Evolutionary conservation across 768 basidiomycete genomes (phyloP), one percentile per base, ranked within the genome.

Genomic region (Clavulina sp.): DNA sequence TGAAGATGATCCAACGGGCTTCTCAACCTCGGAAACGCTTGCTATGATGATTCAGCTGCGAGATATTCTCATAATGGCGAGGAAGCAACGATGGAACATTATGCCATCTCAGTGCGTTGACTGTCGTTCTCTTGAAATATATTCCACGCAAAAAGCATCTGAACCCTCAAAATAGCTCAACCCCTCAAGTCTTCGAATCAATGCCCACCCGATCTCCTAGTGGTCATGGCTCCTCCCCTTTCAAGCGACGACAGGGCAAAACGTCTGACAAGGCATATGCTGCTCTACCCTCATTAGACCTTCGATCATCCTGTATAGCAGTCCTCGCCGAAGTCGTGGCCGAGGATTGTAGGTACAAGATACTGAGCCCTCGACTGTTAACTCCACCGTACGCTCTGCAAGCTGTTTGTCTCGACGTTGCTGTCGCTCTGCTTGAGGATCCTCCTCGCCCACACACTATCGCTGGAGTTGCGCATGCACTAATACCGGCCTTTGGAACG

Each of bases 341-440:
- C 4, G 78, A 81, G 52, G 86, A 88, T 59, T 82, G 82, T 59
- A 76, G 83, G 2, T 83, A 75, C 63, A 72, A 73, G 54, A 70
- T 75, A 2, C 63, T 70, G 7, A 69, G 65, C 5, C 77, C 80
- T 16, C 72, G 80, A 3, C 82, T 79, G 2, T 69, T 69, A 0
- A 71, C 75, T 28, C 86, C 86, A 13, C 81, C 84, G 2, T 76
- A 84, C 59, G 70, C 83, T 3, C 64, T 91, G n/a, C 86, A 88
- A 58, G 72, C 76, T 0, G 62, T 81, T 28, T 73, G 72, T 3
- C 65, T 91, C 30, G 83, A 86, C 62, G 72, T 87, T 21, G 81
- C 81, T 3, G 75, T 52, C 23, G 30, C 75, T 53, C 73, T 77
- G 56, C 70, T 91, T 24, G 64, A 78, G 23, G 69, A 76, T 52